Evolutionary conservation across 108 stramenopile species (phyloP).

Genomic region (Cyclotella atomus): DNA sequence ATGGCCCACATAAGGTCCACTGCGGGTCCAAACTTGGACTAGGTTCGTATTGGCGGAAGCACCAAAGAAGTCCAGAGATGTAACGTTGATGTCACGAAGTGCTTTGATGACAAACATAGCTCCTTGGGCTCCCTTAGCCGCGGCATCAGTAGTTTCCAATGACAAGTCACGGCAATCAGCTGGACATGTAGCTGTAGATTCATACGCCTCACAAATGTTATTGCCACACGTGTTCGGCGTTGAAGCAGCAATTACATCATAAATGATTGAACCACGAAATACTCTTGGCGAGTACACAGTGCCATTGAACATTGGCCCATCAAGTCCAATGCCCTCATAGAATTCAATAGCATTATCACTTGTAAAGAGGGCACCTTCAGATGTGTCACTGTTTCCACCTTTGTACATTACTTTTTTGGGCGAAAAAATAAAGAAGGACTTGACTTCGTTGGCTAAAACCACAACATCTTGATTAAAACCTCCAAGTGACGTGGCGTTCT

Average conservation of each 20-base stretch:
- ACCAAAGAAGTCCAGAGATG: slow-evolving; percentile 26
- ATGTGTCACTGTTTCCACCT: background rate
- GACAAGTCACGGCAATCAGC: slow-evolving; percentile 3
- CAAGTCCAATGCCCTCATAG: slow-evolving; percentile 13
- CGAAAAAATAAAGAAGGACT: slow-evolving; percentile 13
- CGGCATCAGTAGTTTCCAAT: slow-evolving; percentile 5
- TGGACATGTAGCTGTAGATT: background rate
- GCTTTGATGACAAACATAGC: slow-evolving; percentile 34
- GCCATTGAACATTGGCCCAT: background rate
- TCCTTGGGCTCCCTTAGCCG: slow-evolving; percentile 1
- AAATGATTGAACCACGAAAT: slow-evolving; percentile 7
- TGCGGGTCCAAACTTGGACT: slow-evolving; percentile 17
- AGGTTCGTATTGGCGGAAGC: background rate
- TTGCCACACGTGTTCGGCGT: background rate
- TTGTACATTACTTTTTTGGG: slow-evolving; percentile 9
- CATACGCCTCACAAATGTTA: background rate
- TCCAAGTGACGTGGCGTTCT: background rate
- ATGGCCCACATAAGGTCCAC: slow-evolving; percentile 14
- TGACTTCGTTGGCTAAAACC: background rate
- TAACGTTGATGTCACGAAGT: slow-evolving; percentile 16
- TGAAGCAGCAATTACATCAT: slow-evolving; percentile 1
- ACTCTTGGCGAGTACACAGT: slow-evolving; percentile 9
- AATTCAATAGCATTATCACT: slow-evolving; percentile 4
- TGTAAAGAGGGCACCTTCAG: slow-evolving; percentile 1
- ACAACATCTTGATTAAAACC: slow-evolving; percentile 2